Conservation (phyloP, 345 rosid genomes). For the Barbarea vulgaris region DNA sequence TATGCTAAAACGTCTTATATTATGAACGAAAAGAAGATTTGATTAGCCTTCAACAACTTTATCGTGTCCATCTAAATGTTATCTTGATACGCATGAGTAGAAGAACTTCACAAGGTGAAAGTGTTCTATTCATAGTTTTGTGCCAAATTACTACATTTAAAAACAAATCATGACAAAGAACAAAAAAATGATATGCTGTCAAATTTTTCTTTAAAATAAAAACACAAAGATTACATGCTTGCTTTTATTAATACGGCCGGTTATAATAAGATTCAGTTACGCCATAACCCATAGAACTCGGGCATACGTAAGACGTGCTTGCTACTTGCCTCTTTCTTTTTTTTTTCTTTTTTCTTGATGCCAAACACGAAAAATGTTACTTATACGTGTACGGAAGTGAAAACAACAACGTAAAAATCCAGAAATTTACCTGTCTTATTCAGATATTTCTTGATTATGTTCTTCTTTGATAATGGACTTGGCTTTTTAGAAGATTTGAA, state of each 20-base stretch:
- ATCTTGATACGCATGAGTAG: too few relatives aligned
- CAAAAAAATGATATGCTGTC: neutral
- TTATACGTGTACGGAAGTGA: neutral
- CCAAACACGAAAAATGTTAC: neutral
- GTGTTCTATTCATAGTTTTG: too few relatives aligned
- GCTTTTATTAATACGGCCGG: neutral
- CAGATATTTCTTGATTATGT: neutral
- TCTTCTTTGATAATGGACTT: neutral
- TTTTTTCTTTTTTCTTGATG: neutral
- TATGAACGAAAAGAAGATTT: too few relatives aligned
- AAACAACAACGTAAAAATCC: neutral
- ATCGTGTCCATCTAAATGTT: too few relatives aligned
- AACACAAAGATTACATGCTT: neutral
- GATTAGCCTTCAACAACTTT: neutral
- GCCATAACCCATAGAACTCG: slow-evolving; percentile 6
- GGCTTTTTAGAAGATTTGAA: neutral
- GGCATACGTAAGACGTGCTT: slow-evolving; percentile 3
- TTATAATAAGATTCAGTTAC: neutral
- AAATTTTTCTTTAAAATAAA: neutral
- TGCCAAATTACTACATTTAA: neutral
- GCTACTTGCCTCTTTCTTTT: neutral
- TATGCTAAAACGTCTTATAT: too few relatives aligned
- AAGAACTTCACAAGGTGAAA: too few relatives aligned
- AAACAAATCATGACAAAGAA: neutral
- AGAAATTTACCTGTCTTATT: neutral